Evolutionary conservation across 495 filamentous ascomycete species (phyloP).

Genomic region (Amniculicola lignicola): DNA sequence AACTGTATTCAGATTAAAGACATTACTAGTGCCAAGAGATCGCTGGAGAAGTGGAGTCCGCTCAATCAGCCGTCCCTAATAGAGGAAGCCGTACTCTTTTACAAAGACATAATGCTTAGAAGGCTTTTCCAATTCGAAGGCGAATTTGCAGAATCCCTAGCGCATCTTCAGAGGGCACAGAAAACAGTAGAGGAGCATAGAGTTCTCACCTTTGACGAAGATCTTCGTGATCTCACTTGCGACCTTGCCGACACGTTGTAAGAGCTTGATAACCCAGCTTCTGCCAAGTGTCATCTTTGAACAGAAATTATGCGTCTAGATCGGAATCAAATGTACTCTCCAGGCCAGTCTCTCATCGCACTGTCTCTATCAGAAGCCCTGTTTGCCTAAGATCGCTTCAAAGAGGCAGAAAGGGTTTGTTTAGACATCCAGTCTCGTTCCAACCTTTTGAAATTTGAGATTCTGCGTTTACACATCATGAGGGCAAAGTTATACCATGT

Average conservation of each 20-base stretch:
- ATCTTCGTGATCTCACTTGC: constrained; percentile 7
- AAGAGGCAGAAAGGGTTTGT: background rate
- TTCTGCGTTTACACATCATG: background rate
- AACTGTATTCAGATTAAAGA: background rate
- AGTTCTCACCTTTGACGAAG: background rate
- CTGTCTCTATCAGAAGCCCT: constrained; percentile 4
- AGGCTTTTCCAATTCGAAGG: background rate
- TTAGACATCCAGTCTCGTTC: background rate
- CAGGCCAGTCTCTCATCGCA: background rate
- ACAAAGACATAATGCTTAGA: background rate
- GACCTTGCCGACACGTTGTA: constrained; percentile 1
- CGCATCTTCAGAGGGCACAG: constrained; percentile 2
- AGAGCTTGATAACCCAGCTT: constrained; percentile 3
- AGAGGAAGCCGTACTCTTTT: background rate
- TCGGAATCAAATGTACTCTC: background rate
- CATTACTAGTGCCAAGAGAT: background rate
- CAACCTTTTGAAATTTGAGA: constrained; percentile 1
- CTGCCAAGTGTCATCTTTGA: background rate
- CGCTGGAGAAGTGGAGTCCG: background rate
- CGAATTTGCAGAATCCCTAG: constrained; percentile 2
- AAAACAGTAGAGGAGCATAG: background rate
- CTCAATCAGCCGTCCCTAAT: background rate
- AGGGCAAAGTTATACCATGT: background rate
- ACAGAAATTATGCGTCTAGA: background rate
- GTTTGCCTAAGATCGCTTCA: background rate